Conservation (phyloP, 495 filamentous ascomycete species). For the Penicillium cosmopolitanum region DNA sequence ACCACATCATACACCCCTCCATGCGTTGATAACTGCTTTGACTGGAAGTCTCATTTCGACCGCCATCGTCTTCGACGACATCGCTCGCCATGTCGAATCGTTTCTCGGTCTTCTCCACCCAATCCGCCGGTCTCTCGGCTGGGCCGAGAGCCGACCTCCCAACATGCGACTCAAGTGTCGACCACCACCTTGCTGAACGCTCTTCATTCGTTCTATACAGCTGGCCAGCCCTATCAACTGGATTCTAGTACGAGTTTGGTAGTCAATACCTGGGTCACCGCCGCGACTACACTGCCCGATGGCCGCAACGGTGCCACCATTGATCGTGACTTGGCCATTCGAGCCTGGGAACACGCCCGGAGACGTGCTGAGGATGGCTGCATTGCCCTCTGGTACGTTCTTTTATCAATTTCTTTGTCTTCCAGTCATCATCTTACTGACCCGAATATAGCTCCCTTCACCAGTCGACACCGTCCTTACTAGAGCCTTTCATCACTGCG, state of each 20-base stretch:
- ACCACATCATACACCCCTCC: background rate
- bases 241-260: conserved; percentile 92
- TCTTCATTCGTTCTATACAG: conserved; percentile 86
- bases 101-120: conserved; percentile 83
- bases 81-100: conserved; percentile 69
- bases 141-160: conserved; percentile 60
- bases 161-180: conserved; percentile 79
- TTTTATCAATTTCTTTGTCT: background rate
- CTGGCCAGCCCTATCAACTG: conserved; percentile 75
- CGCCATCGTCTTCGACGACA: conserved; percentile 2
- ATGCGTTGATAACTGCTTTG: conserved; percentile 20
- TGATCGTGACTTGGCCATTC: conserved; percentile 74
- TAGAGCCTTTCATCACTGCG: conserved; percentile 78
- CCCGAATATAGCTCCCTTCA: conserved; percentile 71
- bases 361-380: conserved; percentile 95
- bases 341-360: conserved; percentile 97
- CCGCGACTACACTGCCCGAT: conserved; percentile 64
- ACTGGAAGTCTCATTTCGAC: conserved; percentile 13
- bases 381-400: conserved; percentile 78
- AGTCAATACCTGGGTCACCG: conserved; percentile 93
- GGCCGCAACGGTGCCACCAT: conserved; percentile 75
- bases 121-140: conserved; percentile 60
- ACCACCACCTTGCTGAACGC: conserved; percentile 91
- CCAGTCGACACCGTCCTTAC: conserved; percentile 80
- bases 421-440: conserved; percentile 13